Evolutionary conservation across 176 grass and related monocot genomes (phyloP).

Genomic region (Metroxylon sagu): DNA sequence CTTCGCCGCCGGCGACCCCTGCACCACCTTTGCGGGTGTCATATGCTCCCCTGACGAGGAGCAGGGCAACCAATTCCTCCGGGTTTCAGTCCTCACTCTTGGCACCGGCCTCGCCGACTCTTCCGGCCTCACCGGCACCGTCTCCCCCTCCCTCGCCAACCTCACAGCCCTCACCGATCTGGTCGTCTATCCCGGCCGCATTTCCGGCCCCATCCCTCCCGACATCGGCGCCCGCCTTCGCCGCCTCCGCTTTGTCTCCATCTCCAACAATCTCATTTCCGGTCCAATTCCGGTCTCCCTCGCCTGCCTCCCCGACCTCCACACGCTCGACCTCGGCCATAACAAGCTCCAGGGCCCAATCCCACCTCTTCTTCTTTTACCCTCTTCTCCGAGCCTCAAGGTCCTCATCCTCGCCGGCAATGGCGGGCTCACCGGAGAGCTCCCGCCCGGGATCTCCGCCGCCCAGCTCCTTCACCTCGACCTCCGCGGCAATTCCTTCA

Average conservation of each 20-base stretch:
- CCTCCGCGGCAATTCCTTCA: conserved; percentile 39
- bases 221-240: conserved; percentile 39
- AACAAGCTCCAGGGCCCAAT: conserved; percentile 50
- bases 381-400: conserved; percentile 53
- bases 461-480: conserved; percentile 73
- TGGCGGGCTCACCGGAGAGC: conserved; percentile 39
- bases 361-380: conserved; percentile 33
- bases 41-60: conserved; percentile 40
- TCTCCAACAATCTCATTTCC: conserved; percentile 50
- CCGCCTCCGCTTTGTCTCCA: conserved; percentile 50
- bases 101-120: conserved; percentile 68
- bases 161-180: conserved; percentile 64
- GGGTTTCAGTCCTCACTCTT: conserved; percentile 61
- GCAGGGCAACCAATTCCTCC: conserved; percentile 13
- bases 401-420: conserved; percentile 69
- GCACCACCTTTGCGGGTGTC: conserved; percentile 47
- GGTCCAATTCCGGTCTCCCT: conserved; percentile 46
- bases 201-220: conserved; percentile 32
- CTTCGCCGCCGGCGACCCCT: conserved; percentile 33
- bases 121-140: conserved; percentile 41
- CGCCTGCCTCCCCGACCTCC: conserved; percentile 48
- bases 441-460: conserved; percentile 26
- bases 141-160: conserved; percentile 43
- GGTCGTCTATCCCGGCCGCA: conserved; percentile 59
- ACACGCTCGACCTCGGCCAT: conserved; percentile 78